Conservation (phyloP, 495 filamentous ascomycete species). For the Podospora tetraspora region DNA sequence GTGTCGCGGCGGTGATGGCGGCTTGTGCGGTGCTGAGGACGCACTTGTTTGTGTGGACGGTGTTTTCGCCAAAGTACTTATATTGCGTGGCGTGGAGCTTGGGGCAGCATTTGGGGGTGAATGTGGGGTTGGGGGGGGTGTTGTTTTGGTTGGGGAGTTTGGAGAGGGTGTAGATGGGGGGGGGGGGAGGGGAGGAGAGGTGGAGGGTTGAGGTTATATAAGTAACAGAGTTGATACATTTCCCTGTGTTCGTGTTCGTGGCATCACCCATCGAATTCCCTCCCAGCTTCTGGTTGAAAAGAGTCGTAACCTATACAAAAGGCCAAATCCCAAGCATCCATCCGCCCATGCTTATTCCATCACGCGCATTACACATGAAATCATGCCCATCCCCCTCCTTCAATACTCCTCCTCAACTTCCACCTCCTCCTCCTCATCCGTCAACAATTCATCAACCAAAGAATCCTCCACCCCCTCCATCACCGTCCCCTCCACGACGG, state of each 20-base stretch:
- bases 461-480: conserved; percentile 23
- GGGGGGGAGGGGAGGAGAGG: neutral
- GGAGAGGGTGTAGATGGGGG: neutral
- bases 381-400: neutral
- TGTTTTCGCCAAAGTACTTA: conserved; percentile 95
- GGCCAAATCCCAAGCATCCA: neutral
- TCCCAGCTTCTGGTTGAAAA: neutral
- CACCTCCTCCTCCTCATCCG: conserved; percentile 36
- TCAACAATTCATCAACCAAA: conserved; percentile 41
- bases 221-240: neutral
- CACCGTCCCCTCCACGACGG: conserved; percentile 10
- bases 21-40: conserved; percentile 79
- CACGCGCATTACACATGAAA: neutral
- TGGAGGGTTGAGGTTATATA: neutral
- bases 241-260: neutral
- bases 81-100: conserved; percentile 84
- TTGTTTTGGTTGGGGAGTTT: conserved; percentile 48
- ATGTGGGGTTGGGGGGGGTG: conserved; percentile 52
- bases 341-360: conserved; percentile 2
- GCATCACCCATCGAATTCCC: neutral
- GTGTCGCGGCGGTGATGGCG: conserved; percentile 70
- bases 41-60: conserved; percentile 98
- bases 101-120: conserved; percentile 71
- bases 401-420: neutral
- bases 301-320: neutral